A percentile compares a stretch with the other conserved stretches of the same genome.
Evolutionary conservation across 169 alveolate species (phyloP).

Genomic region (Cryptosporidium felis): DNA sequence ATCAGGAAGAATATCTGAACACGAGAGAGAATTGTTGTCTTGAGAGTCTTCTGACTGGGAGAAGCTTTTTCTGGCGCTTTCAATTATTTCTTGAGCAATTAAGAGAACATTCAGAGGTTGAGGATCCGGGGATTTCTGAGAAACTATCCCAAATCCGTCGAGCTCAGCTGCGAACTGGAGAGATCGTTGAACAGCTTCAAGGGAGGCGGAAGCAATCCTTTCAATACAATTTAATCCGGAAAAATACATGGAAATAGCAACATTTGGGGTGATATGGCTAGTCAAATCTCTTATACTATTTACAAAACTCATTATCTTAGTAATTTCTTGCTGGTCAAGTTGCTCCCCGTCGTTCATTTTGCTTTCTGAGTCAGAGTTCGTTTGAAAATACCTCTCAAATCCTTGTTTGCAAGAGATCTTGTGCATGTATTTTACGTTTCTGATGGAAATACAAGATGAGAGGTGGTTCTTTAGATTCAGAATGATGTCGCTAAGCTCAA

Average conservation of each 20-base stretch:
- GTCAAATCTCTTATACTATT: neutral
- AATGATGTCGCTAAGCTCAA: slow-evolving; percentile 20
- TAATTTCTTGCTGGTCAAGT: neutral
- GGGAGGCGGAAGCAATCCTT: neutral
- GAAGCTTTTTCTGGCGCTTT: neutral
- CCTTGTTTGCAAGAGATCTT: neutral
- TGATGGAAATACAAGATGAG: neutral
- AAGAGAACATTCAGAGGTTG: neutral
- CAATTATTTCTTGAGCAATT: slow-evolving; percentile 15
- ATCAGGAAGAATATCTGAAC: neutral
- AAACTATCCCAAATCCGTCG: neutral
- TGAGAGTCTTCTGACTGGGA: neutral
- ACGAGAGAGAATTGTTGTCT: neutral
- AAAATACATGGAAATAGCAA: slow-evolving; percentile 51
- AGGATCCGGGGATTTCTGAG: neutral
- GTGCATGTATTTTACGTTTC: slow-evolving; percentile 19
- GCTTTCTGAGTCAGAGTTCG: neutral
- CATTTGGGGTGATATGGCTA: slow-evolving; percentile 38
- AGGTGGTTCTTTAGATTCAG: neutral
- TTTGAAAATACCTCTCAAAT: neutral
- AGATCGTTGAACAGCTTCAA: neutral
- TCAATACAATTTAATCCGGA: slow-evolving; percentile 31
- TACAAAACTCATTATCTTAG: slow-evolving; percentile 4
- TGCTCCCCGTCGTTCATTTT: neutral
- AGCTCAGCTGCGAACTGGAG: slow-evolving; percentile 4